Evolutionary conservation across 2,329 filamentous ascomycete genomes (phyloP), one percentile per base, ranked within the genome.

Genomic region (Fusarium fracticaudum): DNA sequence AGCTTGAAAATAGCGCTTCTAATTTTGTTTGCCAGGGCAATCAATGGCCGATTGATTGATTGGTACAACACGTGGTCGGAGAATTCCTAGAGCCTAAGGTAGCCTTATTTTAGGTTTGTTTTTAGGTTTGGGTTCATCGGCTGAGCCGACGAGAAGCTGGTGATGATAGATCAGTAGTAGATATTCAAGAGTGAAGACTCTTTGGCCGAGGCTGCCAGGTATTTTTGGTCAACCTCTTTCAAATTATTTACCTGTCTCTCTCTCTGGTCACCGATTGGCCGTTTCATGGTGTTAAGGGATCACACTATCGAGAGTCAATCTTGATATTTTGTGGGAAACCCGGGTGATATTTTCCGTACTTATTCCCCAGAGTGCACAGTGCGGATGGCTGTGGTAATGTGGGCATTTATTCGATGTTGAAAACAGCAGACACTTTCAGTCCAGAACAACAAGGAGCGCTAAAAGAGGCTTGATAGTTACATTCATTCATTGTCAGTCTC

Each of bases 301-400:
- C 29, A 33, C 50, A 40, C 35, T 68, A 47, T 33, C 26, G 18
- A 43, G 33, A 37, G 26, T 48, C 50, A 57, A 51, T 68, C 66
- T 50, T 50, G 53, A 37, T 41, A 40, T 48, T 55, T 64, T 69
- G 48, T 69, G 64, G 43, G 44, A 63, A 69, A 29, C 38, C 38
- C 15, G 37, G 69, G 31, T 62, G 71, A 71, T 72, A 37, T 43
- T 47, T 71, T 67, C 65, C 66, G 18, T 47, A 15, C 41, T 37
- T 50, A 33, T 44, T 54, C 33, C 61, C 60, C 38, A 60, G 26
- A 37, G 17, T 57, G 40, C 70, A 73, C 66, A 73, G 61, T 73
- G 70, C 41, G 54, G 29, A 50, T 63, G 54, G 61, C 70, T 71
- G 44, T 60, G 57, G 33, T 18, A 15, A 35, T 65, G 60, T 65